Conservation (phyloP, 495 filamentous ascomycete genomes). For the Penicillium taxi region DNA sequence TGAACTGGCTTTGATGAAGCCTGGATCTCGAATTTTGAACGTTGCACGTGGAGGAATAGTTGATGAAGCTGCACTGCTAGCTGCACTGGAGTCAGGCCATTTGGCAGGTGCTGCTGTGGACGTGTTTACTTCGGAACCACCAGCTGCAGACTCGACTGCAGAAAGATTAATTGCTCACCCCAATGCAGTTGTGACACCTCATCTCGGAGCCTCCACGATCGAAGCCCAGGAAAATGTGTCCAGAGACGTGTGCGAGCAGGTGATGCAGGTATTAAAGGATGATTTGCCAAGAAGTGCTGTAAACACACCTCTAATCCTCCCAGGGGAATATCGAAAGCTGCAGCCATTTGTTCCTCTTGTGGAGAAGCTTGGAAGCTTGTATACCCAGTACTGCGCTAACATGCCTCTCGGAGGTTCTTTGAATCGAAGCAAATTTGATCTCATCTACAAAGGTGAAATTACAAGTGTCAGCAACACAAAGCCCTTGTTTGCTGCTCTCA, state of each 20-base stretch:
- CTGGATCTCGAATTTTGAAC: constrained; percentile 56
- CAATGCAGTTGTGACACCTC: constrained; percentile 60
- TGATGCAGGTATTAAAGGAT: constrained; percentile 57
- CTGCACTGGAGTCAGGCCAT: constrained; percentile 55
- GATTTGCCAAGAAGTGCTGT: constrained; percentile 61
- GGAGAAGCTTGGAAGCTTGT: constrained; percentile 61
- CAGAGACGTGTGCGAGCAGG: constrained; percentile 65
- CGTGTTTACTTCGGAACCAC: constrained; percentile 67
- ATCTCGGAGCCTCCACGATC: constrained; percentile 65
- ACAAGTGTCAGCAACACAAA: constrained; percentile 55
- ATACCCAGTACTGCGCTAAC: constrained; percentile 59
- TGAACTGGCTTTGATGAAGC: constrained; percentile 62
- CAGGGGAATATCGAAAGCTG: constrained; percentile 60
- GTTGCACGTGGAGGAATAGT: constrained; percentile 69
- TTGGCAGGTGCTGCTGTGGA: constrained; percentile 68
- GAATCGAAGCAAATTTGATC: constrained; percentile 54
- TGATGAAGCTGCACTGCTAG: constrained; percentile 60
- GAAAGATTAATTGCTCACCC: constrained; percentile 51
- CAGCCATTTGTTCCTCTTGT: constrained; percentile 61
- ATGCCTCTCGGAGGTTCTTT: constrained; percentile 13
- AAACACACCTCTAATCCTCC: constrained; percentile 64
- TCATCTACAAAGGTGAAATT: constrained; percentile 60
- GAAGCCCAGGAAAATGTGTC: constrained; percentile 72
- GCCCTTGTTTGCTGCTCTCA: constrained; percentile 59
- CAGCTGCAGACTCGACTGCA: constrained; percentile 40